A percentile compares a stretch with the other conserved stretches of the same genome.
Conservation (phyloP, 2,329 filamentous ascomycete genomes). For the Trichoderma semiorbis region DNA sequence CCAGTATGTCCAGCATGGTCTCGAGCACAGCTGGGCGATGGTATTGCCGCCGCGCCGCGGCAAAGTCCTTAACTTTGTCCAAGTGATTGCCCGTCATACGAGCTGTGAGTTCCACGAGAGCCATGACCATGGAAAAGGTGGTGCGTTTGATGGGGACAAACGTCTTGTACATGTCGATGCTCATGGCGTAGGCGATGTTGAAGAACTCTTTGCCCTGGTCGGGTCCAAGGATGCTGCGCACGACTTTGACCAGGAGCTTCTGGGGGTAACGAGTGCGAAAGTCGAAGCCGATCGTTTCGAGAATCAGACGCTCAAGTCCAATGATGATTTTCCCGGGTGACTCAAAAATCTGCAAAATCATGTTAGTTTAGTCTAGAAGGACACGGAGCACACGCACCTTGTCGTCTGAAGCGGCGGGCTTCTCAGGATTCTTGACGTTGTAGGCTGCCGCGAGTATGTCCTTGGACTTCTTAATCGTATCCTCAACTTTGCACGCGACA, state of each 20-base stretch:
- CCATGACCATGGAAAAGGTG: constrained; percentile 78
- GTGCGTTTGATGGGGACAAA: constrained; percentile 89
- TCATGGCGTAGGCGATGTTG: constrained; percentile 73
- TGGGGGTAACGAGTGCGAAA: constrained; percentile 88
- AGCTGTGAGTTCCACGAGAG: constrained; percentile 75
- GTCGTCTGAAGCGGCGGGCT: constrained; percentile 74
- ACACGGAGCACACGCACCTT: constrained; percentile 50
- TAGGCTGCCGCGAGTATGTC: constrained; percentile 90
- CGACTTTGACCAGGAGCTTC: constrained; percentile 76
- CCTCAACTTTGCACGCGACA: constrained; percentile 94
- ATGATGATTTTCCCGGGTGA: constrained; percentile 75
- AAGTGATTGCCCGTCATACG: constrained; percentile 59
- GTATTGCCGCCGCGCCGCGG: constrained; percentile 46
- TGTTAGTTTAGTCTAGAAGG: background rate
- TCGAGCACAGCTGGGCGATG: constrained; percentile 57
- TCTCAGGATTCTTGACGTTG: constrained; percentile 71
- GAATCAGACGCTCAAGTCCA: constrained; percentile 84
- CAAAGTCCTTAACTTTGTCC: constrained; percentile 48
- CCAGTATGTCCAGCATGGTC: constrained; percentile 83
- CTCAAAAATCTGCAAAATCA: constrained; percentile 67
- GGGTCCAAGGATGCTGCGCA: constrained; percentile 51
- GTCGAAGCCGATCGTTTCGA: constrained; percentile 91
- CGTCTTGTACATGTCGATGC: constrained; percentile 87
- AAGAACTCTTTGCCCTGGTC: constrained; percentile 53
- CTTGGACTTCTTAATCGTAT: constrained; percentile 93